Base-by-base conservation (phyloP, 371 early-diverging fungal genomes). In the Mucor sp. region DNA sequence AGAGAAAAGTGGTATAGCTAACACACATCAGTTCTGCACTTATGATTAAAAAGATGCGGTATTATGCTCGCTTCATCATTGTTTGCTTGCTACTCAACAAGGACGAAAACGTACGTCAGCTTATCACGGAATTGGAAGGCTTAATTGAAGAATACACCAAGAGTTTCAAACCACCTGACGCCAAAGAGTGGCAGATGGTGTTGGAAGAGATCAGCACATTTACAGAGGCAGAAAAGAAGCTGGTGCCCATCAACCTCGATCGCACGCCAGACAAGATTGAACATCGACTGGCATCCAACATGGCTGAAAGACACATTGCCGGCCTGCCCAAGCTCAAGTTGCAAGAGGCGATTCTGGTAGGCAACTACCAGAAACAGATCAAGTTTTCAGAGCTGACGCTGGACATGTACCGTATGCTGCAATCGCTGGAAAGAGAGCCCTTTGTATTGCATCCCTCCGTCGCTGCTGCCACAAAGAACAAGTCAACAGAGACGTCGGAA, bases 341-440 rank as follows among this genome's bases (percentile, higher is more conserved):
- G n/a, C 95, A 94, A 74, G 96, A 97, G 74, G 97, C 95, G 0
- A 94, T 98, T 37, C 79, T 98, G 6, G 95, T 96, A 37, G 97
- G 98, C 12, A 96, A 94, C 69, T 89, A 89, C 67, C 91, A 91
- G 41, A 93, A 91, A 56, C 97, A 91, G 78, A 94, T 95, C 79
- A 97, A 97, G 67, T 97, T 97, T 74, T 95, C 96, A 0, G 97
- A 98, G 74, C 80, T 98, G 47, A 96, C 96, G 0, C 75, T 97
- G 62, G 99, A 99, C 68, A 95, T 98, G 96, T 97, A 94, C 79
- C 89, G 96, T 28, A 94, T 99, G 71, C 77, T 97, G 32, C 97
- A 97, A 69, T 88, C 93, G 25, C 82, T 99, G 3, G 99, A 82
- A 60, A 64, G 78, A 37, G 68, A 78, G 27, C 78, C 75, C 0